A percentile compares a stretch with the other conserved stretches of the same genome.
These are phyloP conservation scores for Trichodelitschia bisporula DNA, from an alignment of 495 filamentous ascomycete genomes.

Conservation along the genomic window DNA sequence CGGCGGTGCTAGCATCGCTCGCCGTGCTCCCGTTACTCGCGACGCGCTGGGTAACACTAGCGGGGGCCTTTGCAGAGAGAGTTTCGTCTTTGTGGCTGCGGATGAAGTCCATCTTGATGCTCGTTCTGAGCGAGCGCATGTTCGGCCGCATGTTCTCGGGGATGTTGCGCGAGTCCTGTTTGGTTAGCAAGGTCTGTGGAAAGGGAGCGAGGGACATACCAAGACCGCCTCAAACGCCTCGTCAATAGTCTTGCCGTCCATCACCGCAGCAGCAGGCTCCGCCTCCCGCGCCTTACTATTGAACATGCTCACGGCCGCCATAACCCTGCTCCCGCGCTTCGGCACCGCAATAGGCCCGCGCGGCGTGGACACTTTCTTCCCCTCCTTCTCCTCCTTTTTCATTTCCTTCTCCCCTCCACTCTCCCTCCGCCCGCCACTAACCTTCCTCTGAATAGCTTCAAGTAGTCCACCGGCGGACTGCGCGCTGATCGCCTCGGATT, in stretches of 20 bases:
- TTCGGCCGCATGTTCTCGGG: constrained; percentile 80
- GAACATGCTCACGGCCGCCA: constrained; percentile 39
- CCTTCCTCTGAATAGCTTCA: not conserved
- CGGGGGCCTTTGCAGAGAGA: constrained; percentile 22
- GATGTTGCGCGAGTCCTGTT: constrained; percentile 56
- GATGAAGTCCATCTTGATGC: constrained; percentile 88
- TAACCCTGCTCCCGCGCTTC: constrained; percentile 24
- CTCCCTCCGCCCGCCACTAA: not conserved
- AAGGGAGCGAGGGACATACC: constrained; percentile 6
- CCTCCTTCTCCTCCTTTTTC: not conserved
- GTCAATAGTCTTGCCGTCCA: constrained; percentile 21
- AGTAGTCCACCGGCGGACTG: not conserved
- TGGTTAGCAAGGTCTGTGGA: constrained; percentile 3
- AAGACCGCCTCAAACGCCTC: constrained; percentile 40
- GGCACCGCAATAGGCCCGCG: constrained; percentile 12
- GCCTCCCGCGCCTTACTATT: constrained; percentile 19
- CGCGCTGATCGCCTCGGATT: too few species aligned
- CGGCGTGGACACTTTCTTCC: constrained; percentile 2
- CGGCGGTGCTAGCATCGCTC: too few species aligned
- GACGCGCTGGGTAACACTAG: not conserved
- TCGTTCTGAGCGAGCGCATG: constrained; percentile 70
- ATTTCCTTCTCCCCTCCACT: not conserved
- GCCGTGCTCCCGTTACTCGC: too few species aligned
- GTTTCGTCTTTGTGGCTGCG: constrained; percentile 17
- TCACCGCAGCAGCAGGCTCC: constrained; percentile 6